Percentiles rank a stretch among this genome's conserved stretches.
phyloP scores from a whole-genome alignment of 2,329 filamentous ascomycete species.

The Colletotrichum cuscutae region DNA sequence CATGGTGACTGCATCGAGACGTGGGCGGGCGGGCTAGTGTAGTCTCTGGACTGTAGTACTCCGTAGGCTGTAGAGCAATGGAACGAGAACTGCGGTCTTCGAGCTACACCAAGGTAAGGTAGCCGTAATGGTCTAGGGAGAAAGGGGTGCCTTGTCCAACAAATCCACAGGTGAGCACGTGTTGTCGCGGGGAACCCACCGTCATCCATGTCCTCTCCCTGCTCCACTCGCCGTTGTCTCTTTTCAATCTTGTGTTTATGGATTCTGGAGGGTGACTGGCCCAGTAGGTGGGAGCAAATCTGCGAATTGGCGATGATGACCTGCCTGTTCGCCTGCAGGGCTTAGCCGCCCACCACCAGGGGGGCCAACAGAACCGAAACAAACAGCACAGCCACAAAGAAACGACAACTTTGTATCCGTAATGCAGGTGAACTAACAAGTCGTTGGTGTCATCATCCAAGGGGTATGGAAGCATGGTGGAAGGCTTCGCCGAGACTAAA shows the following conservation, averaged over 20 bases:
- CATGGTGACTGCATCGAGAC: not conserved
- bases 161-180: slow-evolving; percentile 12
- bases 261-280: not conserved
- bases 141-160: not conserved
- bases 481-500: slow-evolving; percentile 20
- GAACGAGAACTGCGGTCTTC: not conserved
- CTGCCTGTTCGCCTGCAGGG: slow-evolving; percentile 18
- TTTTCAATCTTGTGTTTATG: too few relatives aligned
- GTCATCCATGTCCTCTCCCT: slow-evolving; percentile 3
- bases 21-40: too few relatives aligned
- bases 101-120: not conserved
- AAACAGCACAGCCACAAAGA: slow-evolving; percentile 25
- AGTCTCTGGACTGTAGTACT: not conserved
- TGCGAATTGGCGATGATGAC: not conserved
- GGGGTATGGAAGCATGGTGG: slow-evolving; percentile 1
- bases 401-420: not conserved
- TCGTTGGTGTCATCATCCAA: slow-evolving; percentile 3
- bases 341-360: slow-evolving; percentile 7
- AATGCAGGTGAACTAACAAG: not conserved
- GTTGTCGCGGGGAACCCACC: slow-evolving; percentile 3
- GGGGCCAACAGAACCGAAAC: not conserved
- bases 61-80: not conserved
- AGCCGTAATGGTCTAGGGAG: not conserved
- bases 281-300: not conserved
- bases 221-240: slow-evolving; percentile 21